Conservation (phyloP, 371 early-diverging fungal genomes). For the Lichtheimia corymbifera region DNA sequence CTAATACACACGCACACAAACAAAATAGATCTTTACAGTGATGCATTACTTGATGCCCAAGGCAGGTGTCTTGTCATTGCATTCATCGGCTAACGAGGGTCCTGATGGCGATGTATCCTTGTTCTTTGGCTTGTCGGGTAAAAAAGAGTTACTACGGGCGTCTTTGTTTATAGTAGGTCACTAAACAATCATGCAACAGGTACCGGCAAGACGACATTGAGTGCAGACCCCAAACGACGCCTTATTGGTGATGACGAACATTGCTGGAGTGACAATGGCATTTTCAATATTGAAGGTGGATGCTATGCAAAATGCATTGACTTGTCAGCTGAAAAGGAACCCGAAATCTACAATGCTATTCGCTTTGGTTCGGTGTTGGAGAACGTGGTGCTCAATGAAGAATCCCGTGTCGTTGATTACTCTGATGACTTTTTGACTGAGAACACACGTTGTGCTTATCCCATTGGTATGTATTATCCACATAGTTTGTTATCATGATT, state of each 20-base stretch:
- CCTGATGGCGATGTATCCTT: conserved; percentile 90
- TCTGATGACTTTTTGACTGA: conserved; percentile 84
- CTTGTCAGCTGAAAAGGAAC: conserved; percentile 94
- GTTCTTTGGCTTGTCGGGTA: conserved; percentile 96
- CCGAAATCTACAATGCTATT: conserved; percentile 96
- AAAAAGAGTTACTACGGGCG: not conserved
- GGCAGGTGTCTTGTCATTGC: conserved; percentile 94
- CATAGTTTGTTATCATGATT: not conserved
- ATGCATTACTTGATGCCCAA: conserved; percentile 99
- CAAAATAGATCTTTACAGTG: conserved; percentile 83
- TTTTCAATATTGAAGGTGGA: conserved; percentile 98
- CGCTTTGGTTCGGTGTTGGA: conserved; percentile 94
- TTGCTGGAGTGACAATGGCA: conserved; percentile 95
- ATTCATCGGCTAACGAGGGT: conserved; percentile 96
- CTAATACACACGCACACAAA: not conserved
- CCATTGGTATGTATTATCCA: conserved; percentile 57
- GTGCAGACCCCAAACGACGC: conserved; percentile 91
- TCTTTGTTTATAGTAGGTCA: not conserved
- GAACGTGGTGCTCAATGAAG: conserved; percentile 88
- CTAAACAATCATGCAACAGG: conserved; percentile 1
- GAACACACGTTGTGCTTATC: conserved; percentile 98
- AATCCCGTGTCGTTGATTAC: conserved; percentile 88
- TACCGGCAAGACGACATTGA: conserved; percentile 97
- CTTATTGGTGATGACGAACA: conserved; percentile 99
- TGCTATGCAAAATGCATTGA: conserved; percentile 98